Evolutionary conservation across 345 rosid genomes (phyloP), one percentile per base, ranked within the genome.

Genomic region (Eucalyptus cloeziana): DNA sequence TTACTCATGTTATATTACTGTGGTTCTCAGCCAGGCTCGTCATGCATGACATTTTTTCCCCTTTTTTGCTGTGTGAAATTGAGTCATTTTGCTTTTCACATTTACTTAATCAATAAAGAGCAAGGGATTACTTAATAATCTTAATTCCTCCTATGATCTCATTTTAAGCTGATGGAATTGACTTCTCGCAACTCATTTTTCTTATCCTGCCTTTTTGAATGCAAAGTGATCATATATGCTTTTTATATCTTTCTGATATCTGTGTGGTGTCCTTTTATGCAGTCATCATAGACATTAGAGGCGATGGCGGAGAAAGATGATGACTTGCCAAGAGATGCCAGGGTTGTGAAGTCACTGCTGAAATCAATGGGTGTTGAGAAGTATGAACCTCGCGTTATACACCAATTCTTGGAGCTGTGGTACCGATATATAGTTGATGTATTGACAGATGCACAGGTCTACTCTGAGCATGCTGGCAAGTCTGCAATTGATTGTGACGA

Each of bases 301-400:
- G 87, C 8, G 8, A 95, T 95, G 97, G 95, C 93, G 17, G 98
- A 94, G 86, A 94, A 94, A 76, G 96, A 94, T 24, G 94, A 92
- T 71, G 95, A 94, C 69, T 4, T 95, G 92, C 99, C 99, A 10
- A 97, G 98, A 89, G 99, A 97, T 88, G 99, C 99, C 8, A 96
- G 94, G 93, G 95, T 95, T 86, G 98, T 97, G 33, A 95, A 94
- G 54, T 93, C 97, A 27, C 92, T 97, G 87, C 96, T 97, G 16
- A 96, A 95, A 87, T 97, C 98, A 7, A 97, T 96, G 99, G 98
- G 99, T 33, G 97, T 96, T 2, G 99, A 97, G 89, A 97, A 97
- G 49, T 94, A 96, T 86, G 98, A 97, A 88, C 99, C 99, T 89
- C 97, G 95, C 9, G 97, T 97, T 86, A 89, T 98, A 21, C 97